Base-by-base conservation (phyloP, 192 early-diverging fungal species). In the Coemansia sp. region DNA sequence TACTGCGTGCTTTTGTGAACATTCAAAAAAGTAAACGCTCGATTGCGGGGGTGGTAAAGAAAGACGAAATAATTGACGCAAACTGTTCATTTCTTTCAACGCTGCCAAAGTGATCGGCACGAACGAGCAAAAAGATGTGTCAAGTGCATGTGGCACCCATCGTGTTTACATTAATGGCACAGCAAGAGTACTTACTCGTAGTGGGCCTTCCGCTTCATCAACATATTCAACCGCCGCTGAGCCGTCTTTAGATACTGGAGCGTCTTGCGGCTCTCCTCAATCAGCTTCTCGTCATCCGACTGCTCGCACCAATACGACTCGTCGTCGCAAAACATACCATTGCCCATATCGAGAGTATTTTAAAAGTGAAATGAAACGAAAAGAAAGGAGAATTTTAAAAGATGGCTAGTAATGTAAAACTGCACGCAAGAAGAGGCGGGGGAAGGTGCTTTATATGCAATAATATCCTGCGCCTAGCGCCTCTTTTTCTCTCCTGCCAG, bases 281-380 rank as follows among this genome's bases (percentile, higher is more conserved):
- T 57, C 38, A 74, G 65, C 48, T 41, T 25, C 50, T 75, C 72
- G 17, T 75, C 72, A 6, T 56, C 58, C 0, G 68, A 23, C 25
- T 21, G 61, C 65, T 65, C 47, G 5, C 39, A 31, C n/a, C 52
- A 59, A 58, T 68, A 69, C 37, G 57, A 0, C 65, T 74, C 65
- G 25, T 69, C 48, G 6, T 74, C 69, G 39, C 62, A 68, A 51
- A 64, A 80, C 72, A 80, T 80, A 25, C 69, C 77, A 53, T 80
- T 80, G 41, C 69, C 68, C 77, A 80, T 80, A 53, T 61, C 8
- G 12, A 38, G 6, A 19, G 9, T 53, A 12, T 53, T 16, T 57
- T 21, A 21, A 38, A 4, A 26, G 31, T 3, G 6, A 41, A 58
- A 43, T 6, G 21, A 19, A 43, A 12, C 0, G 11, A 43, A 58